Base-by-base conservation (phyloP, 306 rosid species). In the Medicago arabica region DNA sequence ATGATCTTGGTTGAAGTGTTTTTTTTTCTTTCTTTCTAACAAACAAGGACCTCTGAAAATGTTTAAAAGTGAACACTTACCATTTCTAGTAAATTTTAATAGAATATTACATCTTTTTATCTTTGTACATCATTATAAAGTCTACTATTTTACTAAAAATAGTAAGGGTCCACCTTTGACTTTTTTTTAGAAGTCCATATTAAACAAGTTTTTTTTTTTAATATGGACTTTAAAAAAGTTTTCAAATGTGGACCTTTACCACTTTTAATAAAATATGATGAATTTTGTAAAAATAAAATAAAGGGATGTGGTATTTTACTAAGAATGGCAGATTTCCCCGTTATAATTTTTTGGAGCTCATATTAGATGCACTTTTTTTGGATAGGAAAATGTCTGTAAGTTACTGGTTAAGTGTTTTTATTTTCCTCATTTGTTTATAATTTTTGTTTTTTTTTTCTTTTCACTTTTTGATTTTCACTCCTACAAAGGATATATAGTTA, bases 1-100 rank as follows among this genome's bases (percentile, higher is more conserved):
- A 17, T 72, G 31, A 36, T 43, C 14, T 72, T 18, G 78, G 9
- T 65, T 72, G 21, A 79, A 54, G 49, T 12, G 21, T 77, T 12
- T 58, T 58, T 58, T 58, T 23, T 21, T 21, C n/a, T n/a, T 21
- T 57, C 1, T 2, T 23, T 5, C 8, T 23, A 58, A 5, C 8
- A 23, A 58, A 5, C 9, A 18, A 3, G 31, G 1, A 55, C 25
- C 12, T 55, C 12, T 8, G 18, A 10, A 18, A 55, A 23, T 3
- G n/a, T 23, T 5, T 5, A 11, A 58, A 58, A 23, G 39, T 23
- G 16, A 4, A 12, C 8, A 14, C 25, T 58, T 23, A 23, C 6
- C 8, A 23, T 23, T 23, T 34, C 38, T 34, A 34, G 38, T 34
- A 34, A 34, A 34, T 34, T 5, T 34, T 34, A 34, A 31, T 4